Conservation (phyloP, 148 eudicot genomes). For the Hydrangea macrophylla region DNA sequence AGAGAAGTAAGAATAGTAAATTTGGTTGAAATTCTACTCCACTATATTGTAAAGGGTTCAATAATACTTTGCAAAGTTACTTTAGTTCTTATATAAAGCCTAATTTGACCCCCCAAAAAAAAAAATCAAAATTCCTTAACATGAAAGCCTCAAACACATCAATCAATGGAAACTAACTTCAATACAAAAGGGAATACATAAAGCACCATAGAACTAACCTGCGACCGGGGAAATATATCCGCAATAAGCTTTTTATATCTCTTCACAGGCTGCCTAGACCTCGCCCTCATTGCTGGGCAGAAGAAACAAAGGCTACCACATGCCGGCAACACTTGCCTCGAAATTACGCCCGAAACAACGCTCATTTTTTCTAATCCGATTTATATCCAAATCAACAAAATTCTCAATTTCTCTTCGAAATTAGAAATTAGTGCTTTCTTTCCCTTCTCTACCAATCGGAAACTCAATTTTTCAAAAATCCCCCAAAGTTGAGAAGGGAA, state of each 20-base stretch:
- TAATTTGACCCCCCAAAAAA: neutral
- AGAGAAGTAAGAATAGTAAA: neutral
- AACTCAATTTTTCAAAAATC: neutral
- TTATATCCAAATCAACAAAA: conserved; percentile 15
- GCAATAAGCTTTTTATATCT: conserved; percentile 89
- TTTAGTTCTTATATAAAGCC: neutral
- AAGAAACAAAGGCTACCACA: conserved; percentile 84
- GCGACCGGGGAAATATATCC: conserved; percentile 75
- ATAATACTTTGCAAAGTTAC: neutral
- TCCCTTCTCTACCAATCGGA: conserved; percentile 23
- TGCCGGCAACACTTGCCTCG: conserved; percentile 90
- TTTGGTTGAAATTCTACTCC: neutral
- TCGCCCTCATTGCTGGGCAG: conserved; percentile 77
- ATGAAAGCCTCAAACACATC: neutral
- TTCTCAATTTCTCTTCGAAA: conserved; percentile 3
- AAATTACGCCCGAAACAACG: conserved; percentile 73
- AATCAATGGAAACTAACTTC: neutral
- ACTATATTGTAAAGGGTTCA: neutral
- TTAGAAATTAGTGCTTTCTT: conserved; percentile 30
- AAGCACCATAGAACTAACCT: conserved; percentile 42
- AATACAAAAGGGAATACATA: neutral
- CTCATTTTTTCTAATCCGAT: conserved; percentile 47
- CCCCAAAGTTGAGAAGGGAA: conserved; percentile 35
- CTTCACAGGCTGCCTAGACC: conserved; percentile 99
- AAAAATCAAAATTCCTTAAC: neutral